These are phyloP conservation scores for Termitomyces sp. DNA, from an alignment of 768 basidiomycete genomes.

Conservation along the genomic window DNA sequence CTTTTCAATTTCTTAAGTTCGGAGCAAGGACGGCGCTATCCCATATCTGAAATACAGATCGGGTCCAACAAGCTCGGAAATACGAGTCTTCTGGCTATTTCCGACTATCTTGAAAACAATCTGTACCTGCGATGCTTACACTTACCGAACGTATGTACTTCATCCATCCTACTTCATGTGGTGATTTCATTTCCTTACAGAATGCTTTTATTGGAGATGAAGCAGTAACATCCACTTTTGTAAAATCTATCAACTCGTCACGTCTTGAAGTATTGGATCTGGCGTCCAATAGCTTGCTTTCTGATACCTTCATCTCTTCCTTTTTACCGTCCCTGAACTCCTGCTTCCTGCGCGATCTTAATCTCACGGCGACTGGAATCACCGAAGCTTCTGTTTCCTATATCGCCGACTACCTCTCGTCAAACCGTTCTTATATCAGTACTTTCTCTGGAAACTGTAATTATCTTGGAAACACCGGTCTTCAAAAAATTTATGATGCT, in stretches of 20 bases:
- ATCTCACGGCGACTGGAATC: constrained; percentile 48
- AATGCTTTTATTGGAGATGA: constrained; percentile 27
- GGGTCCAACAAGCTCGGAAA: constrained; percentile 55
- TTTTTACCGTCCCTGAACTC: constrained; percentile 51
- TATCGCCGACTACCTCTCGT: constrained; percentile 46
- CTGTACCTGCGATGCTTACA: constrained; percentile 41
- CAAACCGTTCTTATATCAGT: constrained; percentile 43
- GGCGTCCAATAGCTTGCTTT: constrained; percentile 42
- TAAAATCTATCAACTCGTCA: constrained; percentile 50
- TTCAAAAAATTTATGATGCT: constrained; percentile 39
- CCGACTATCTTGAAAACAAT: constrained; percentile 46
- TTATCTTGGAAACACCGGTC: constrained; percentile 38
- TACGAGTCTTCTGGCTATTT: constrained; percentile 48
- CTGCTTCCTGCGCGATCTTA: constrained; percentile 45
- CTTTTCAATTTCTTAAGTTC: constrained; percentile 55
- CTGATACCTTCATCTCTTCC: constrained; percentile 40
- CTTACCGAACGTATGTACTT: constrained; percentile 49
- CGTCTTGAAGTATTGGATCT: constrained; percentile 45
- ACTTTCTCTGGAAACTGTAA: constrained; percentile 55
- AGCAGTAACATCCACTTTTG: constrained; percentile 32
- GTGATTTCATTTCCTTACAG: constrained; percentile 9
- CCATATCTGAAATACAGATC: constrained; percentile 50
- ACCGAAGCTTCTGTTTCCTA: constrained; percentile 34
- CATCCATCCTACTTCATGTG: neutral
- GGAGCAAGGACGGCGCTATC: constrained; percentile 36